Base-by-base conservation (phyloP, 2,329 filamentous ascomycete species). In the Delphinella strobiligena region DNA sequence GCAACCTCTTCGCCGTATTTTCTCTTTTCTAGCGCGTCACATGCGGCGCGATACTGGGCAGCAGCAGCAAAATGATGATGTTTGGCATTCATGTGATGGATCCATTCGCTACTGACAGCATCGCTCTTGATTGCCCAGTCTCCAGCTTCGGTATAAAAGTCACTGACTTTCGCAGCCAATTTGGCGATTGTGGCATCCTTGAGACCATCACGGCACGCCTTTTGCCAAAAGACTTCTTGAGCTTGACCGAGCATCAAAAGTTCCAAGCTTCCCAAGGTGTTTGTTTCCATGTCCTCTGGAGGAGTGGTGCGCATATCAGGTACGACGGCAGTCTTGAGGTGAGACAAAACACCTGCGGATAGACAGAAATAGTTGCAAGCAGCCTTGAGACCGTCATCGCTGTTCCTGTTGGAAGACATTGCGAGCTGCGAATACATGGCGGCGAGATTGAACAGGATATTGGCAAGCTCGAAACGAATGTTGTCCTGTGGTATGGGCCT, bases 191-290 rank as follows among this genome's bases (percentile, higher is more conserved):
- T 85, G 1, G 78, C 82, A 56, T 98, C 91, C 59, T 93, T 95
- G 63, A 94, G 78, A 17, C 80, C 79, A 56, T 95, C 89, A 66
- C 93, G 88, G 43, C 93, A 88, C 1, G 91, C 89, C 58, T 94
- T 96, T 51, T 91, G 82, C 91, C 91, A 98, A 61, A 91, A 96
- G 57, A 88, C 96, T 63, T 98, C 91, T 56, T 98, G 91, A 19
- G 82, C 88, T 58, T 98, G 87, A 1, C 88, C 89, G 8, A 98
- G 71, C 58, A 93, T 77, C 19, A 98, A 70, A 57, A 89, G 76
- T 50, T 83, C 75, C 34, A 96, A 64, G 38, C 84, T 85, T 51
- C 89, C 82, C 35, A 98, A 68, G 0, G 88, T 95, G 53, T 83
- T 74, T 37, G 77, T 72, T 52, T 98, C 91, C 87, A 98, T 93